Evolutionary conservation across 208 protist species (phyloP).

Genomic region (Crithidia acanthocephali): DNA sequence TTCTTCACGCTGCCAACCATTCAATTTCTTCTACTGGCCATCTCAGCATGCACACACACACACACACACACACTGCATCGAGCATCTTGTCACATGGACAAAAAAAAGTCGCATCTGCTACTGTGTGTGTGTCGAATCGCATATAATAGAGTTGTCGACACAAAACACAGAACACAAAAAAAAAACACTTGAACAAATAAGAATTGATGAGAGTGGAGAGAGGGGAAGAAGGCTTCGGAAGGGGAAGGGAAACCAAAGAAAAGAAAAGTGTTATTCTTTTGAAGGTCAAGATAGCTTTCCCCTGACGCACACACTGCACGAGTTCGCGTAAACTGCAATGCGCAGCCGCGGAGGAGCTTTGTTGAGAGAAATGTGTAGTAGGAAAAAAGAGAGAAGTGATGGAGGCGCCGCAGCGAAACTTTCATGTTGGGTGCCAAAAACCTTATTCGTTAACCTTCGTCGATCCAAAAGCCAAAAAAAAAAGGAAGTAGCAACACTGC

Average conservation of each 20-base stretch:
- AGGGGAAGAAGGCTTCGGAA: neutral
- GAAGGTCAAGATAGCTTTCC: neutral
- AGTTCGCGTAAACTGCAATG: neutral
- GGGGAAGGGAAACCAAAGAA: neutral
- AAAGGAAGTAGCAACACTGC: neutral
- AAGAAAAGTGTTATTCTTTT: constrained; percentile 1
- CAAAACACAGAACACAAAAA: too few species aligned
- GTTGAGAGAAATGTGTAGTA: too few species aligned
- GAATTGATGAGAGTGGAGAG: too few species aligned
- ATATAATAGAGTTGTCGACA: too few species aligned
- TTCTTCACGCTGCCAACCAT: too few species aligned
- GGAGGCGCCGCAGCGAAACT: neutral
- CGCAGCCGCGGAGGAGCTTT: neutral
- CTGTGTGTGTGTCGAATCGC: too few species aligned
- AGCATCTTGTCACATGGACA: too few species aligned
- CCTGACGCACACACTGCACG: neutral
- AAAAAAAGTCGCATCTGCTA: too few species aligned
- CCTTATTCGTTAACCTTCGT: neutral
- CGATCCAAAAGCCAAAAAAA: neutral
- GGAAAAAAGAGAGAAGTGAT: neutral
- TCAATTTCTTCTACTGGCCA: too few species aligned
- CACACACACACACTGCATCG: too few species aligned
- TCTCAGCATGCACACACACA: too few species aligned
- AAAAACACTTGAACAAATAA: too few species aligned
- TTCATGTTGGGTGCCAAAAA: neutral